Conservation (phyloP, 2,329 filamentous ascomycete genomes). For the Trichoderma pleuroti region DNA sequence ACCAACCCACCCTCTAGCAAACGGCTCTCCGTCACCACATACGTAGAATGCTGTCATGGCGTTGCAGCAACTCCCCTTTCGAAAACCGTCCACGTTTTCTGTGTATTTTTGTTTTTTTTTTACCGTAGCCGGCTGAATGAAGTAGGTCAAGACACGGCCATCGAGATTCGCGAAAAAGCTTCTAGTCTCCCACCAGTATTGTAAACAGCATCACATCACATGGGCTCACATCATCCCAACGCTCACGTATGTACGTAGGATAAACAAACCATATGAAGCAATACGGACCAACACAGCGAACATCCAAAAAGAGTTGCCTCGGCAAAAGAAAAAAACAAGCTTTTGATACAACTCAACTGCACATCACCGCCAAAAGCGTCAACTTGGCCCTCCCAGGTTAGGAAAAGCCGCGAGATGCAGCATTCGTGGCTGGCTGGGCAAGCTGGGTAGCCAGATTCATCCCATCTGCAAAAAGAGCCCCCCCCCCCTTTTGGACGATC, state of each 20-base stretch:
- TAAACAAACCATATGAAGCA: neutral
- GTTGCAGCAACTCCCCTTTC: neutral
- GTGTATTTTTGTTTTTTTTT: neutral
- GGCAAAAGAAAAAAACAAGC: neutral
- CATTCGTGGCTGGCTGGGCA: neutral
- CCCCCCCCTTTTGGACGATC: neutral
- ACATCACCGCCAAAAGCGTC: neutral
- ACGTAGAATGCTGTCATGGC: neutral
- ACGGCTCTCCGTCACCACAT: neutral
- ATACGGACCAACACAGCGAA: neutral
- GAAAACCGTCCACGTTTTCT: neutral
- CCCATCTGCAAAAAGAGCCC: neutral
- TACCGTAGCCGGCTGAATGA: neutral
- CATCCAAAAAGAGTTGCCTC: neutral
- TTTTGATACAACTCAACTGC: neutral
- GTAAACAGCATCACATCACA: neutral
- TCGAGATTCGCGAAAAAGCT: neutral
- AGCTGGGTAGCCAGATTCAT: neutral
- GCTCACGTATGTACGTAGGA: neutral
- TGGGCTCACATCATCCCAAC: neutral
- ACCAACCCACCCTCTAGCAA: neutral
- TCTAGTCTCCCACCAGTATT: neutral
- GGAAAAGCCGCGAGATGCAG: neutral
- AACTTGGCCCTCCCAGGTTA: neutral
- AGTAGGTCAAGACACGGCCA: neutral